phyloP scores from a whole-genome alignment of 1,139 yeast species.

The Scheffersomyces illinoinensis region DNA sequence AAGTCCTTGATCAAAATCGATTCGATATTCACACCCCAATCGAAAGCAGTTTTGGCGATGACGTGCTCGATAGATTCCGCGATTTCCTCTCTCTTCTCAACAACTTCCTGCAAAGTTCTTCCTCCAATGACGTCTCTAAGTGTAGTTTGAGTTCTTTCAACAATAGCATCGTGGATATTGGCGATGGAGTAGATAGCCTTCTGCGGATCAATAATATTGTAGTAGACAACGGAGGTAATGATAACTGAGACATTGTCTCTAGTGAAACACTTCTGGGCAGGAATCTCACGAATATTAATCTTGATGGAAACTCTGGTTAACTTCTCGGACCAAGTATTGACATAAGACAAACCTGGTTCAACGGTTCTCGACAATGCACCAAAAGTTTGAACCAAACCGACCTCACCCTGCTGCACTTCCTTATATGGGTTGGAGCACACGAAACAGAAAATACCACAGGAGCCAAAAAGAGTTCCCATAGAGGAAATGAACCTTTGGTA shows the following conservation, averaged over 20 bases:
- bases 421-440: constrained; percentile 63
- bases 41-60: constrained; percentile 62
- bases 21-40: constrained; percentile 76
- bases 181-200: constrained; percentile 63
- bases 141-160: constrained; percentile 75
- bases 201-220: constrained; percentile 69
- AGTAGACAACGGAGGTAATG: constrained; percentile 68
- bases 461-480: constrained; percentile 53
- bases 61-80: constrained; percentile 65
- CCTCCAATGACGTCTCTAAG: constrained; percentile 74
- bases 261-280: constrained; percentile 69
- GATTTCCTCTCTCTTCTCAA: constrained; percentile 73
- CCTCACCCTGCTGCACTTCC: constrained; percentile 66
- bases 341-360: constrained; percentile 69
- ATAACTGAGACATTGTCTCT: constrained; percentile 66
- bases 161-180: constrained; percentile 58
- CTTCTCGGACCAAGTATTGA: constrained; percentile 65
- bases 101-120: constrained; percentile 67
- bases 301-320: constrained; percentile 55
- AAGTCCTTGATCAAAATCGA: constrained; percentile 71
- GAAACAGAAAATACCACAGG: constrained; percentile 61
- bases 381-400: constrained; percentile 67
- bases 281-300: constrained; percentile 64
- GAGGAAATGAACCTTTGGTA: constrained; percentile 44
- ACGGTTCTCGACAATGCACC: constrained; percentile 68